Conservation (phyloP, 2,329 filamentous ascomycete species). For the Botryosphaeria dothidea region DNA sequence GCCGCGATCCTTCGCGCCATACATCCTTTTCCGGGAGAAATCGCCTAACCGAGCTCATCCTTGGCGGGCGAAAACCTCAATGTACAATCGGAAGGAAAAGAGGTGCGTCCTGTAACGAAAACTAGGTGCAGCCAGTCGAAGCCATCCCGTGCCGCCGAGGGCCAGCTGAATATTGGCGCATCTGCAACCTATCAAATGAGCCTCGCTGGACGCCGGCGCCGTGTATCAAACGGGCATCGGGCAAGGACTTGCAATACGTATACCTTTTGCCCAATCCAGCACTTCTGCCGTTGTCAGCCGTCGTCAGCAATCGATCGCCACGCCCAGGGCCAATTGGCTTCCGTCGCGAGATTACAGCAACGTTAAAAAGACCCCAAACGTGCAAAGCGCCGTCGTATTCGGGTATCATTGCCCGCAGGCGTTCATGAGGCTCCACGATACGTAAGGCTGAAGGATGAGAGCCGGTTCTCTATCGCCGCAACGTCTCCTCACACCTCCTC, state of each 20-base stretch:
- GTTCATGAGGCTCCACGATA: background rate
- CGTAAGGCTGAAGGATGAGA: slow-evolving; percentile 13
- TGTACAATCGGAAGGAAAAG: background rate
- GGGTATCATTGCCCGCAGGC: background rate
- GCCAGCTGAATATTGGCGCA: background rate
- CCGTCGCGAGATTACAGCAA: background rate
- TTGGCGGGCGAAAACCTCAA: background rate
- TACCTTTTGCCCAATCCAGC: background rate
- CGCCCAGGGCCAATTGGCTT: background rate
- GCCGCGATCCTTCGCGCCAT: slow-evolving; percentile 2
- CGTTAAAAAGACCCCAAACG: background rate
- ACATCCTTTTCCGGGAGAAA: background rate
- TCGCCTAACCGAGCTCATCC: slow-evolving; percentile 2
- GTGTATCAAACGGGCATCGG: background rate
- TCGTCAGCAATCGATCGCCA: background rate
- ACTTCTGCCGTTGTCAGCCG: slow-evolving; percentile 6
- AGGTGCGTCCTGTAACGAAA: background rate
- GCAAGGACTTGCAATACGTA: background rate
- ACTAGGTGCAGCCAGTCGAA: background rate
- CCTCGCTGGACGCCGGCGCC: background rate
- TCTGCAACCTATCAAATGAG: background rate
- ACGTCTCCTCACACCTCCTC: slow-evolving; percentile 9
- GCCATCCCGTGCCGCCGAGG: background rate
- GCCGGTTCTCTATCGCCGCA: slow-evolving; percentile 1
- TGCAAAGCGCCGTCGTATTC: background rate